These are phyloP conservation scores for Perkinsus chesapeaki DNA, from an alignment of 169 alveolate genomes.

Conservation along the genomic window DNA sequence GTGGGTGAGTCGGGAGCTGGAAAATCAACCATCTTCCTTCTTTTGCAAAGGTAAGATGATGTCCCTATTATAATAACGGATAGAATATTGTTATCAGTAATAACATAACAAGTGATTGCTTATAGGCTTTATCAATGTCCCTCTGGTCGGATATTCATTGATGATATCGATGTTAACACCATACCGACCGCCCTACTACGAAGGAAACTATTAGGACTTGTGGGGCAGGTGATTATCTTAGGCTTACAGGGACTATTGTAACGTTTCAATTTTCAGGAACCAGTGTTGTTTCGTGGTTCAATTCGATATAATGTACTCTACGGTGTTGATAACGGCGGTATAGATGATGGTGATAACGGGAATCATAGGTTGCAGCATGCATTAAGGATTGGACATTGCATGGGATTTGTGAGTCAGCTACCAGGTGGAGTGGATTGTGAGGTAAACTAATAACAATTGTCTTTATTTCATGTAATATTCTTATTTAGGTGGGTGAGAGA, in stretches of 20 bases:
- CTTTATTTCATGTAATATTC: background rate
- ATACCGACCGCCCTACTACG: background rate
- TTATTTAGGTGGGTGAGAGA: conserved; percentile 36
- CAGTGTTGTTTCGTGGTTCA: background rate
- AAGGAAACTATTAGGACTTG: background rate
- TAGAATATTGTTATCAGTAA: too few relatives aligned
- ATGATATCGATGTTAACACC: background rate
- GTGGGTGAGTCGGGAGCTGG: background rate
- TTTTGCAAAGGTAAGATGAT: background rate
- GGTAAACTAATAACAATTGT: background rate
- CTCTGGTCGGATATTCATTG: background rate
- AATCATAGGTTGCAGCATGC: background rate
- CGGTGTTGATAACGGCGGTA: background rate
- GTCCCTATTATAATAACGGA: background rate
- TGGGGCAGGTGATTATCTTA: background rate
- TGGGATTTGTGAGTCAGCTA: background rate
- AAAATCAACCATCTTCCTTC: background rate
- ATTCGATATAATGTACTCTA: background rate
- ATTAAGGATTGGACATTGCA: background rate
- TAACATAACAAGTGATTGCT: too few relatives aligned
- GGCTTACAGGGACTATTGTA: background rate
- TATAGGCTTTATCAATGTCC: background rate
- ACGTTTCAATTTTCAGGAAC: background rate
- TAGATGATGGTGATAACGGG: background rate
- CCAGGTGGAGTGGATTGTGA: background rate